phyloP scores from a whole-genome alignment of 2,329 filamentous ascomycete species.

The Dactylellina drechsleri region DNA sequence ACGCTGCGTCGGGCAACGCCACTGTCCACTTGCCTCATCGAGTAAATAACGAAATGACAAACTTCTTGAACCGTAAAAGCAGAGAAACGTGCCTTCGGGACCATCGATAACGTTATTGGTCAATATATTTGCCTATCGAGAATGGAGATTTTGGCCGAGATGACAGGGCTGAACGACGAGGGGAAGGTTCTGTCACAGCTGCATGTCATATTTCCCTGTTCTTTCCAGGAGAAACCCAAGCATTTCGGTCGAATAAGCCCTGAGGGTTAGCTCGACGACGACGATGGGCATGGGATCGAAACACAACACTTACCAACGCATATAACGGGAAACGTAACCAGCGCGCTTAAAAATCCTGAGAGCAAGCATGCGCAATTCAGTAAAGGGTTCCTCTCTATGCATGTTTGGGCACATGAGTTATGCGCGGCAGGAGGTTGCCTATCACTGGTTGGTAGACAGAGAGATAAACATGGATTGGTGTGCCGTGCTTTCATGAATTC shows the following conservation, averaged over 20 bases:
- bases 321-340: too few species aligned
- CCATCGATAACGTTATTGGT: conserved; percentile 51
- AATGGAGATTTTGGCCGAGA: conserved; percentile 50
- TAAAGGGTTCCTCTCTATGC: too few species aligned
- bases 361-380: too few species aligned
- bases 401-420: too few species aligned
- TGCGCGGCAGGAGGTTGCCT: not conserved
- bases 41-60: conserved; percentile 52
- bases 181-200: conserved; percentile 9
- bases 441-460: not conserved
- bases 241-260: not conserved
- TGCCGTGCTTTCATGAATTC: too few species aligned
- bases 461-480: too few species aligned
- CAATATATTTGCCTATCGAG: conserved; percentile 26
- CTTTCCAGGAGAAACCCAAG: not conserved
- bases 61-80: conserved; percentile 44
- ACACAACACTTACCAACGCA: too few species aligned
- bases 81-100: conserved; percentile 37
- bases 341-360: too few species aligned
- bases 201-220: conserved; percentile 4
- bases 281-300: too few species aligned
- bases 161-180: conserved; percentile 38
- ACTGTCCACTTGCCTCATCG: conserved; percentile 53
- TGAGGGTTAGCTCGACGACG: too few species aligned
- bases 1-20: conserved; percentile 39